Evolutionary conservation across 2,329 filamentous ascomycete species (phyloP).

Genomic region (Aspergillus sp.): DNA sequence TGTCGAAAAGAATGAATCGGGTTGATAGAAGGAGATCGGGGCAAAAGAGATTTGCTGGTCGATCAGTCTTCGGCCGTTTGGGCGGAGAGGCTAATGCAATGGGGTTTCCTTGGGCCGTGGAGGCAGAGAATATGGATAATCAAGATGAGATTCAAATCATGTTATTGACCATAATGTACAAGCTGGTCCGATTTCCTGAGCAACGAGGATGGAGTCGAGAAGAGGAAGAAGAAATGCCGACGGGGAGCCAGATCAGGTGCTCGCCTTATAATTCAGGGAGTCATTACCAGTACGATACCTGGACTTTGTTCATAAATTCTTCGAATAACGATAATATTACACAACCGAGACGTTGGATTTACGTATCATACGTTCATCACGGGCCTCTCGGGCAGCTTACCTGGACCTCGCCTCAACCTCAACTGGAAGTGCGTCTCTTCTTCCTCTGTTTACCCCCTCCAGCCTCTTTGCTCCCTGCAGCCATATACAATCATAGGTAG

Average conservation of each 20-base stretch:
- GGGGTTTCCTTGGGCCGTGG: conserved; percentile 12
- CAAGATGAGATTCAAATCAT: neutral
- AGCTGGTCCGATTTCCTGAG: neutral
- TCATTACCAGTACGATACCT: neutral
- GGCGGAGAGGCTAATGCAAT: conserved; percentile 16
- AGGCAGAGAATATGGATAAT: conserved; percentile 1
- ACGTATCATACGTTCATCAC: neutral
- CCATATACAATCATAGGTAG: too few relatives aligned
- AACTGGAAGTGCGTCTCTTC: neutral
- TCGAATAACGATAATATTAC: neutral
- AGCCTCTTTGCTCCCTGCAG: neutral
- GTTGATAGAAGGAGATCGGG: conserved; percentile 4
- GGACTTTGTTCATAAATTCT: neutral
- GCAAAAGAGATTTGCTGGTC: conserved; percentile 18
- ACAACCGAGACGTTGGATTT: neutral
- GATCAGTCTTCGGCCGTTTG: conserved; percentile 16
- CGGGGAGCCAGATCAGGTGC: neutral
- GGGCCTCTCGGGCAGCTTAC: too few relatives aligned
- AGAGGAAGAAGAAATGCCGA: neutral
- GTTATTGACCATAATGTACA: neutral
- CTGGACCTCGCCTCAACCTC: neutral
- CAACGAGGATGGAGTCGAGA: neutral
- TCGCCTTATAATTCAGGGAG: neutral
- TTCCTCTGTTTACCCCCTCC: neutral
- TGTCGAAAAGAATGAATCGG: conserved; percentile 2